Base-by-base conservation (phyloP, 2,329 filamentous ascomycete species). In the Fusarium nodosum region DNA sequence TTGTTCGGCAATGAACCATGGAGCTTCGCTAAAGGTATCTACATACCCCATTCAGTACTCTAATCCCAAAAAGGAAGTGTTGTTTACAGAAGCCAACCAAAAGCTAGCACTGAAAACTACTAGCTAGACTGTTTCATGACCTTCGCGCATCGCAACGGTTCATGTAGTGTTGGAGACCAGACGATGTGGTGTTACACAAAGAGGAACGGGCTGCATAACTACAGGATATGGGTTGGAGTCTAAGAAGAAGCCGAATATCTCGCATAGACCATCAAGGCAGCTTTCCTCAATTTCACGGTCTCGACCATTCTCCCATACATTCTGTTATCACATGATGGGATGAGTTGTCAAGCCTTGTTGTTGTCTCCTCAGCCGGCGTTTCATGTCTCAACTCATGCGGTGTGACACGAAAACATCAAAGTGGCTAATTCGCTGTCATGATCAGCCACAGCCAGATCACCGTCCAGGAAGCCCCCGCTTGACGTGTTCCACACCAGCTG, bases 381-480 rank as follows among this genome's bases (percentile, higher is more conserved):
- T 70, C 66, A 69, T 41, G 31, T 62, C 53, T 70, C 28, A 51
- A 64, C 34, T 68, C 46, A 69, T 65, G 48, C 33, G 46, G 46
- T 69, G 67, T 71, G 67, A 67, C 67, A 55, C 44, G 30, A 54
- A 26, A 31, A 51, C 44, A 56, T 45, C 48, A 45, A 69, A 55
- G 66, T 69, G 65, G 60, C 65, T 68, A 63, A 41, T 42, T 31
- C 34, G 39, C 28, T 42, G 34, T 20, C 16, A 51, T 28, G 58
- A 54, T 47, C 63, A 71, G 67, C 66, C 67, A 69, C 67, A 64
- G 38, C 63, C 63, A 69, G 45, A 47, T 44, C 44, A 46, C 11
- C 44, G 44, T 30, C 39, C 30, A 26, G 59, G 67, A 48, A 51
- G 47, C 50, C 53, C 66, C 67, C 45, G 60, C 50, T 52, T 48